Evolutionary conservation across 2,329 filamentous ascomycete genomes (phyloP).

Genomic region (Coniochaeta sp.): DNA sequence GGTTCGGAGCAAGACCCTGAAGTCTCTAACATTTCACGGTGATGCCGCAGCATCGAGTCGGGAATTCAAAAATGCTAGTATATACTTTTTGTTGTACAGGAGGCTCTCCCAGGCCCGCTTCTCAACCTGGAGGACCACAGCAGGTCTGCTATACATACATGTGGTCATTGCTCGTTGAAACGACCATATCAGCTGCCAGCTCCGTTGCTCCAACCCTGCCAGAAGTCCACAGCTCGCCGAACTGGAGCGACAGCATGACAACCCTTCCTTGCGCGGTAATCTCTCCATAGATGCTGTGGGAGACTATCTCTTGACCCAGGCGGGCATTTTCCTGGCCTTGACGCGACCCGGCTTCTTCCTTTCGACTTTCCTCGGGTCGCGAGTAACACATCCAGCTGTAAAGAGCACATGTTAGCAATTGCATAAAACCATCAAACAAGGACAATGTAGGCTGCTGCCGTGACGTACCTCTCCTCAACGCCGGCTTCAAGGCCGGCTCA

Average conservation of each 20-base stretch:
- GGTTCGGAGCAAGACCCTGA: neutral
- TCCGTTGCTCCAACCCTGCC: neutral
- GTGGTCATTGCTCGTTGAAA: neutral
- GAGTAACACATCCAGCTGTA: constrained; percentile 86
- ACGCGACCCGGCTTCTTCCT: constrained; percentile 95
- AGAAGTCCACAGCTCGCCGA: neutral
- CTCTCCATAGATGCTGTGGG: neutral
- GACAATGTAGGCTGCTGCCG: neutral
- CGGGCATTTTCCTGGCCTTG: constrained; percentile 96
- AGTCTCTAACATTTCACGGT: neutral
- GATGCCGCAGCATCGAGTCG: neutral
- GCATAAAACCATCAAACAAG: no score
- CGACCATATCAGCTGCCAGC: neutral
- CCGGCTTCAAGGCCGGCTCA: constrained; percentile 84
- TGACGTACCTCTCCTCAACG: constrained; percentile 78
- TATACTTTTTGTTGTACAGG: neutral
- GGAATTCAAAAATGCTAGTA: neutral
- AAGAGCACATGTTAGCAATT: constrained; percentile 11
- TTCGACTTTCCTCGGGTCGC: constrained; percentile 87
- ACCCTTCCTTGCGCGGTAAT: no score
- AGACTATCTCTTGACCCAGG: constrained; percentile 85
- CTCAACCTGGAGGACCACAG: neutral
- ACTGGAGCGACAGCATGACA: no score
- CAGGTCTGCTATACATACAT: neutral
- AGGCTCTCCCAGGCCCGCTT: neutral